Conservation (phyloP, 2,329 filamentous ascomycete species). For the Arthrinium phaeospermum region DNA sequence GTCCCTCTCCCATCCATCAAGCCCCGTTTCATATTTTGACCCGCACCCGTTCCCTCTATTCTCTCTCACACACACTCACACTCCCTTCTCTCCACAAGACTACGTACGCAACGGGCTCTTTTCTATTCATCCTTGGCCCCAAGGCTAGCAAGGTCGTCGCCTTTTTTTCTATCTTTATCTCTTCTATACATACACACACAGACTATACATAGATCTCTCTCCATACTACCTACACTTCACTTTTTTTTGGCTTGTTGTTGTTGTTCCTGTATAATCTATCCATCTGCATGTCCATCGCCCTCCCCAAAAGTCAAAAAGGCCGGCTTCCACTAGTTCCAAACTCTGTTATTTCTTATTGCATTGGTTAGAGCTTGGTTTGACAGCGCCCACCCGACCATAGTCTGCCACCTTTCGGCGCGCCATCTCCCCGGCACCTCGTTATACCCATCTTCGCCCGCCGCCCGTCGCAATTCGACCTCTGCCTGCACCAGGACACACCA, state of each 20-base stretch:
- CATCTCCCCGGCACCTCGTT: conserved; percentile 22
- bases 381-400: conserved; percentile 21
- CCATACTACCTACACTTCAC: not conserved
- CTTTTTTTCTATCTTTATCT: conserved; percentile 2
- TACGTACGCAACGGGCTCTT: conserved; percentile 15
- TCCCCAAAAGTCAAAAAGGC: conserved; percentile 16
- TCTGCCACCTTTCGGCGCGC: conserved; percentile 22
- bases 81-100: conserved; percentile 18
- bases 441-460: not conserved
- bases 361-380: conserved; percentile 14
- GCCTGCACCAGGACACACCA: not conserved
- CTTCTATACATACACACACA: not conserved
- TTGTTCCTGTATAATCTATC: conserved; percentile 16
- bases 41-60: conserved; percentile 25
- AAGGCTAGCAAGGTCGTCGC: conserved; percentile 12
- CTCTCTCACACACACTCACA: conserved; percentile 19
- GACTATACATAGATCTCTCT: conserved; percentile 13
- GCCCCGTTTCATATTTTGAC: conserved; percentile 34
- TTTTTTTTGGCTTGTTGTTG: not conserved
- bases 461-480: conserved; percentile 3
- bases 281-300: not conserved
- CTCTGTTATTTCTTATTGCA: conserved; percentile 20
- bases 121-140: conserved; percentile 17
- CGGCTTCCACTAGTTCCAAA: conserved; percentile 18
- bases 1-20: conserved; percentile 15